Base-by-base conservation (phyloP, 2,329 filamentous ascomycete species). In the Aotearoamyces nothofagi region DNA sequence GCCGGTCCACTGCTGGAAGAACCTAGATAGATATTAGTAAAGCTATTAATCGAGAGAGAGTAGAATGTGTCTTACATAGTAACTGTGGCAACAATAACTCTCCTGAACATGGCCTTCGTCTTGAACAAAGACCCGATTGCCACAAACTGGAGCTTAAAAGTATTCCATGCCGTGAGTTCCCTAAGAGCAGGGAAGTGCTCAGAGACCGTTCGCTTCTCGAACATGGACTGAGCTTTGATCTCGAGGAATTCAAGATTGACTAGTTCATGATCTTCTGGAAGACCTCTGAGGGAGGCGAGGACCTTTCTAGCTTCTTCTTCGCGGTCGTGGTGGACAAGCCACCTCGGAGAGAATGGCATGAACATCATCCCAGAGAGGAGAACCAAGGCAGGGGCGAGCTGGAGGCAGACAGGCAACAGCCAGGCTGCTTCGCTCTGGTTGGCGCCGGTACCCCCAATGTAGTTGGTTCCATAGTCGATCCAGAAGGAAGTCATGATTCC, bases 181-280 rank as follows among this genome's bases (percentile, higher is more conserved):
- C 61, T 56, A 9, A 79, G 55, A 17, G 75, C 58, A 1, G 78
- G 79, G 49, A 79, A 83, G 14, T 73, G 60, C 36, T 78, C 72
- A 0, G 67, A 65, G 7, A 76, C 60, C 1, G 69, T 70, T 17
- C 71, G 66, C 53, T 84, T 80, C 52, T 87, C 79, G 39, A 87
- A 90, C 11, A 79, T 50, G 0, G 71, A 75, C 48, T 83, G 76
- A 0, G 79, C 78, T 49, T 81, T 80, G 54, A 87, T 86, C 47
- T 87, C 80, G n/a, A 83, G 64, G 45, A 78, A 83, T 43, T 87
- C 81, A 2, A 83, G 60, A 38, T 77, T 66, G 20, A 86, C 66
- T 0, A 81, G 61, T 32, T 80, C 71, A 43, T 83, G 65, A 37
- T 77, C 65, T 10, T 55, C 45, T 0, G 67, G 49, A 0, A 81